Percentiles rank a stretch among this genome's conserved stretches.
Conservation (phyloP, 2,329 filamentous ascomycete genomes). For the Fusarium udum region DNA sequence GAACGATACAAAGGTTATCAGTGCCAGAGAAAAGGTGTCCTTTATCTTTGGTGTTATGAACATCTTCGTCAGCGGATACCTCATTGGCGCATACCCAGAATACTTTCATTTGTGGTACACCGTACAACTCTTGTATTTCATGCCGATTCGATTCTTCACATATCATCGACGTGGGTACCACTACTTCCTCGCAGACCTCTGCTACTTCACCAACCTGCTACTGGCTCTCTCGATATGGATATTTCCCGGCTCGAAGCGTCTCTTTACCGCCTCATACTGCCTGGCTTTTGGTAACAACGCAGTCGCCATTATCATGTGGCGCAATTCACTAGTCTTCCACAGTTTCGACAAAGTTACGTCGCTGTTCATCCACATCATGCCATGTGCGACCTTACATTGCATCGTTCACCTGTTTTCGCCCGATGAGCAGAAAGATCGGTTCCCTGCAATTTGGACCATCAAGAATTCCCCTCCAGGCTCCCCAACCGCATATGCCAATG, state of each 20-base stretch:
- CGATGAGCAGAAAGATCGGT: constrained; percentile 72
- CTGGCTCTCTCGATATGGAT: constrained; percentile 85
- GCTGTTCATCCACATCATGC: constrained; percentile 99
- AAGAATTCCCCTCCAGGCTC: constrained; percentile 74
- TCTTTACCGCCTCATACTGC: constrained; percentile 93
- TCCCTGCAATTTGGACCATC: constrained; percentile 87
- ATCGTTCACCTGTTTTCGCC: constrained; percentile 82
- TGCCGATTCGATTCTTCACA: constrained; percentile 92
- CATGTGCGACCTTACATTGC: constrained; percentile 91
- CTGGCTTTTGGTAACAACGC: constrained; percentile 96
- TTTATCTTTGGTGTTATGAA: constrained; percentile 98
- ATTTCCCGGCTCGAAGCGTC: constrained; percentile 87
- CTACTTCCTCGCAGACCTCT: constrained; percentile 96
- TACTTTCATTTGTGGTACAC: constrained; percentile 96
- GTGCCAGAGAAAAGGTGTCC: constrained; percentile 89
- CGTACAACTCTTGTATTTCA: constrained; percentile 87
- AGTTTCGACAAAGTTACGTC: constrained; percentile 98
- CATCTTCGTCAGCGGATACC: constrained; percentile 94
- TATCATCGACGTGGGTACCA: constrained; percentile 94
- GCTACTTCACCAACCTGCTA: constrained; percentile 97
- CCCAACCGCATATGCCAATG: constrained; percentile 78
- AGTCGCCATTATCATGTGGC: constrained; percentile 98
- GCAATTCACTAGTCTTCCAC: constrained; percentile 98
- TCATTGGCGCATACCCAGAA: constrained; percentile 86
- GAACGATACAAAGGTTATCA: constrained; percentile 91